Evolutionary conservation across 1,139 yeast species (phyloP).

Genomic region (Yamadazyma atmosphaerica): DNA sequence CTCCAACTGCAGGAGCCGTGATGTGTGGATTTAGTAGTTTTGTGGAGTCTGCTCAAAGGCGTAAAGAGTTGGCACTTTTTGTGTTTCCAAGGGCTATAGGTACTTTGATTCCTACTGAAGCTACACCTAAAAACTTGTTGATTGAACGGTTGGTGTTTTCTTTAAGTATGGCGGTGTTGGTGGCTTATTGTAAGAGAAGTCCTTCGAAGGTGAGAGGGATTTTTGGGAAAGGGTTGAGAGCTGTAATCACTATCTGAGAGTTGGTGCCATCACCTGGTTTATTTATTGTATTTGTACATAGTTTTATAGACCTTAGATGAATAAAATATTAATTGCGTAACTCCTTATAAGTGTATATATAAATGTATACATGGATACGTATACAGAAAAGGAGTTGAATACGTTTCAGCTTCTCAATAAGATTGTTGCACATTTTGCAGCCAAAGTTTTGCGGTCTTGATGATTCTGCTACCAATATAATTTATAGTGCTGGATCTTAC

Average conservation of each 20-base stretch:
- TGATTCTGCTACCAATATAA: too few species aligned
- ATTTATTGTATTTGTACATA: too few species aligned
- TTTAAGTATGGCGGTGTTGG: constrained; percentile 33
- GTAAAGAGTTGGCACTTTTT: constrained; percentile 41
- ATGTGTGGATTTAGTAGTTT: constrained; percentile 37
- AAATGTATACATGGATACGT: too few species aligned
- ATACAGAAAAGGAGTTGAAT: too few species aligned
- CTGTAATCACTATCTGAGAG: constrained; percentile 15
- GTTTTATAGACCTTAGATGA: too few species aligned
- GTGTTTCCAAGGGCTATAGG: constrained; percentile 42
- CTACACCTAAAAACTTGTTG: constrained; percentile 24
- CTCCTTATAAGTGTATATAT: too few species aligned
- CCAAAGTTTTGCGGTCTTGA: too few species aligned
- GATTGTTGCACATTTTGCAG: too few species aligned
- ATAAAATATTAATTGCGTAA: too few species aligned
- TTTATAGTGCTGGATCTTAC: too few species aligned
- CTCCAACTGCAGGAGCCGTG: constrained; percentile 30
- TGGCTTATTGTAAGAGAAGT: constrained; percentile 30
- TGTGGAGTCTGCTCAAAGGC: constrained; percentile 32
- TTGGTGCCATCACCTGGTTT: too few species aligned
- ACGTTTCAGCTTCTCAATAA: too few species aligned
- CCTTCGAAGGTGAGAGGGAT: constrained; percentile 35
- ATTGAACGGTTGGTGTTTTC: constrained; percentile 33
- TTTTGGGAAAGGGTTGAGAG: constrained; percentile 31
- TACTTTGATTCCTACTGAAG: constrained; percentile 30